Base-by-base conservation (phyloP, 441 rosid genomes). In the Bocquillonia castaneifolia region DNA sequence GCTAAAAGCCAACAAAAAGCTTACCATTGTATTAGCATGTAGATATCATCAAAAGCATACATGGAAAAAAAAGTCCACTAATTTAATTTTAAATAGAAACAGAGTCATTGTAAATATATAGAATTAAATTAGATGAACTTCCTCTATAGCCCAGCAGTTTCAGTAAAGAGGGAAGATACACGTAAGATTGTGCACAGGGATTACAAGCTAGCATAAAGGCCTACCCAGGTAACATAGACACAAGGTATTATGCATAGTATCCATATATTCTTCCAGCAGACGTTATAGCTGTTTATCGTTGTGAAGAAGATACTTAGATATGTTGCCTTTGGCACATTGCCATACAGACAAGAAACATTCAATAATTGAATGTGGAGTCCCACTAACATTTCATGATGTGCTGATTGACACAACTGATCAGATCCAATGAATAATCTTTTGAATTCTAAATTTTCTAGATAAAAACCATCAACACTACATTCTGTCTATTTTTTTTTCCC, bases 1-100 rank as follows among this genome's bases (percentile, higher is more conserved):
- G 51, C 77, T 81, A 72, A 74, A 81, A 47, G 18, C 17, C 37
- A 79, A 72, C 53, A 64, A 70, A 53, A 59, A 68, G 51, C 5
- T 25, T 63, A 28, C 53, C 10, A 52, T 45, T 39, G 56, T 34
- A 39, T 63, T 71, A 63, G 70, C 31, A 42, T 52, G 54, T 59
- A 51, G 14, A 34, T 50, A 32, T 53, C 29, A 50, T 42, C 51
- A 70, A 40, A 71, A 25, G 29, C 44, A 36, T 20, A 47, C 15
- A 60, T 20, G 20, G n/a, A 52, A n/a, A 40, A 60, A 42, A 58
- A 66, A 59, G 57, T 3, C 1, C 5, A 37, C 48, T 55, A 37
- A 50, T 28, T 47, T n/a, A 20, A 20, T 48, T 31, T 12, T 14
- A 62, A 22, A 65, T 18, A 14, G 42, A 48, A 50, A 51, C 10